phyloP scores from a whole-genome alignment of 345 rosid species.

The Acer negundo region DNA sequence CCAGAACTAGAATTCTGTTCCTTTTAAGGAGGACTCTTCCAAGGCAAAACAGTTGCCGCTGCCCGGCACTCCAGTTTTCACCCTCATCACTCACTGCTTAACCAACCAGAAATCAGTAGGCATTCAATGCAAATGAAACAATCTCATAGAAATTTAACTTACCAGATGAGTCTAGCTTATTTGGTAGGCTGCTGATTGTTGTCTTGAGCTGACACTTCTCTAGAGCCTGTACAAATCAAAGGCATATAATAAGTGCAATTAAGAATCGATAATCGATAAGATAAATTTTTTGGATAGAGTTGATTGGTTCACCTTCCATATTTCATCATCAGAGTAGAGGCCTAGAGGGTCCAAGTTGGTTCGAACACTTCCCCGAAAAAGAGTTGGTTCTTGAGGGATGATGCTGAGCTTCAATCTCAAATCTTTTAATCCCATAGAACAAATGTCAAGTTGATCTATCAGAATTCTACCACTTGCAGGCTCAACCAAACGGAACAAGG shows the following conservation, averaged over 20 bases:
- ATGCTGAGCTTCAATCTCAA: conserved; percentile 85
- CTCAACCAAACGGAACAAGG: conserved; percentile 85
- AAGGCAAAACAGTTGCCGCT: conserved; percentile 72
- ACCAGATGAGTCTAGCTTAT: conserved; percentile 70
- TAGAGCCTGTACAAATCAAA: conserved; percentile 47
- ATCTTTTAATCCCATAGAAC: conserved; percentile 78
- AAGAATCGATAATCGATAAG: background rate
- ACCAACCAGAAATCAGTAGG: background rate
- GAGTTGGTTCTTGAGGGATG: conserved; percentile 96
- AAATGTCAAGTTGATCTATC: conserved; percentile 75
- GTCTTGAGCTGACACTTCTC: conserved; percentile 79
- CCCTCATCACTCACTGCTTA: conserved; percentile 71
- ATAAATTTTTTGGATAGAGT: background rate
- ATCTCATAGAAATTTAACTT: conserved; percentile 5
- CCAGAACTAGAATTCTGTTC: conserved; percentile 62
- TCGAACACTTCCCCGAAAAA: conserved; percentile 78
- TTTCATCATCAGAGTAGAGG: conserved; percentile 64
- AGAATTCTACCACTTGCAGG: conserved; percentile 69
- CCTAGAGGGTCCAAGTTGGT: conserved; percentile 87
- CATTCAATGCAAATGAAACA: too few species aligned
- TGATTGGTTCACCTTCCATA: conserved; percentile 66
- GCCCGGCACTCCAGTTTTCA: conserved; percentile 88
- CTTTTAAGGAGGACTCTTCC: conserved; percentile 71
- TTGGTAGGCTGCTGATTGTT: conserved; percentile 56
- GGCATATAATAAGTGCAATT: background rate